These are phyloP conservation scores for Pythium volutum DNA, from an alignment of 352 stramenopile species.

Conservation along the genomic window DNA sequence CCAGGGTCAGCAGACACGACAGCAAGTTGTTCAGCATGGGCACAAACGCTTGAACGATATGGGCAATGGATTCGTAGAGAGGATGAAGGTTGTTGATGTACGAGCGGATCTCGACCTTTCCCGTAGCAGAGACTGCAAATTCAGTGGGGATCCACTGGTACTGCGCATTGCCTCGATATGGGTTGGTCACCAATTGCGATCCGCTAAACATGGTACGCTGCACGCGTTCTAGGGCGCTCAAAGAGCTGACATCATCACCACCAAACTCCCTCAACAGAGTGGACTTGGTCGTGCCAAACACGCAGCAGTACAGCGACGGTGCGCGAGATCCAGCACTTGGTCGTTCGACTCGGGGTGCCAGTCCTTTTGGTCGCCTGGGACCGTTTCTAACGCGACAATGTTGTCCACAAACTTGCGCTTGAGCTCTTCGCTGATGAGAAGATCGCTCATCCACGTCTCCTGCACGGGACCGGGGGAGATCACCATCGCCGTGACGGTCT, in stretches of 20 bases:
- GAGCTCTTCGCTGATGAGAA: constrained; percentile 23
- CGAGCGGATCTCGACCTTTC: constrained; percentile 21
- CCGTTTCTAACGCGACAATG: constrained; percentile 32
- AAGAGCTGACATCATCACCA: too few species aligned
- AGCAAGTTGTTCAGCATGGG: constrained; percentile 31
- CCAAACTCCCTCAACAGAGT: neutral
- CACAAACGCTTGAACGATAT: constrained; percentile 30
- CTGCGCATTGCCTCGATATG: constrained; percentile 1
- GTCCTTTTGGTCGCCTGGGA: constrained; percentile 41
- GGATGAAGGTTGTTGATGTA: constrained; percentile 46
- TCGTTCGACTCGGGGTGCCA: constrained; percentile 51
- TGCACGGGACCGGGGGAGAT: constrained; percentile 25
- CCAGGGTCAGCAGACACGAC: constrained; percentile 1
- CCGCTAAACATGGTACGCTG: constrained; percentile 26
- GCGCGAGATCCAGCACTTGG: constrained; percentile 55
- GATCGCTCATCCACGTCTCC: constrained; percentile 37
- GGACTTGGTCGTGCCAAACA: constrained; percentile 33
- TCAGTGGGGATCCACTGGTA: constrained; percentile 37
- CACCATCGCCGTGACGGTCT: neutral
- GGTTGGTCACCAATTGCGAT: constrained; percentile 18
- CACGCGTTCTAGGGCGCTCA: constrained; percentile 30
- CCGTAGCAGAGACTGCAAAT: constrained; percentile 16
- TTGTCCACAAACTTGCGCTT: constrained; percentile 30
- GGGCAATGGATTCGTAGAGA: constrained; percentile 23
- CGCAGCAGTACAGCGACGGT: constrained; percentile 61